Evolutionary conservation across 2,329 filamentous ascomycete species (phyloP).

Genomic region (Epichloe scottii): DNA sequence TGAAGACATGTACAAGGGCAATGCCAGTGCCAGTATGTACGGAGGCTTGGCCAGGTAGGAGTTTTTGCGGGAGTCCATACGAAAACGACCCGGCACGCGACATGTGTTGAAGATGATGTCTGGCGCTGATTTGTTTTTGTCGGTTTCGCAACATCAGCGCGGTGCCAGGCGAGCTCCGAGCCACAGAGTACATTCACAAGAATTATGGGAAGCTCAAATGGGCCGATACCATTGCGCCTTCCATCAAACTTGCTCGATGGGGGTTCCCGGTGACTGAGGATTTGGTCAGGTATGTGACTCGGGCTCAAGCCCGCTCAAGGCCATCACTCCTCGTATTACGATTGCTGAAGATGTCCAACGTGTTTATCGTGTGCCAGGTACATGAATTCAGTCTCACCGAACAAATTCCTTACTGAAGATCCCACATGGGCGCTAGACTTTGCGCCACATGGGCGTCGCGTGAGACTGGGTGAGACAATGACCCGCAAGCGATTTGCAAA

Average conservation of each 20-base stretch:
- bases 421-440: slow-evolving; percentile 75
- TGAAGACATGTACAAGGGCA: slow-evolving; percentile 69
- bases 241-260: slow-evolving; percentile 57
- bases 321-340: no score
- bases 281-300: slow-evolving; percentile 33
- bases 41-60: slow-evolving; percentile 61
- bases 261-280: slow-evolving; percentile 64
- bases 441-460: slow-evolving; percentile 56
- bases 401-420: slow-evolving; percentile 54
- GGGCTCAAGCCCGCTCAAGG: background rate
- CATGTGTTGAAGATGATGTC: background rate
- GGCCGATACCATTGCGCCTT: slow-evolving; percentile 55
- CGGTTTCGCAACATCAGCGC: slow-evolving; percentile 27
- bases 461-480: slow-evolving; percentile 60
- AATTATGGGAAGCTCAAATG: slow-evolving; percentile 53
- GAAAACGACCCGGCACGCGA: no score
- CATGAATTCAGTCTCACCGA: slow-evolving; percentile 40
- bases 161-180: slow-evolving; percentile 59
- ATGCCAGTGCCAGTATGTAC: slow-evolving; percentile 48
- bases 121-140: background rate
- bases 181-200: slow-evolving; percentile 60
- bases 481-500: slow-evolving; percentile 63
- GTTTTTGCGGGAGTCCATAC: no score
- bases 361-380: slow-evolving; percentile 26
- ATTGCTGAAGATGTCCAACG: background rate